Evolutionary conservation across 2,329 filamentous ascomycete genomes (phyloP), one percentile per base, ranked within the genome.

Genomic region (Trichoderma sp.): DNA sequence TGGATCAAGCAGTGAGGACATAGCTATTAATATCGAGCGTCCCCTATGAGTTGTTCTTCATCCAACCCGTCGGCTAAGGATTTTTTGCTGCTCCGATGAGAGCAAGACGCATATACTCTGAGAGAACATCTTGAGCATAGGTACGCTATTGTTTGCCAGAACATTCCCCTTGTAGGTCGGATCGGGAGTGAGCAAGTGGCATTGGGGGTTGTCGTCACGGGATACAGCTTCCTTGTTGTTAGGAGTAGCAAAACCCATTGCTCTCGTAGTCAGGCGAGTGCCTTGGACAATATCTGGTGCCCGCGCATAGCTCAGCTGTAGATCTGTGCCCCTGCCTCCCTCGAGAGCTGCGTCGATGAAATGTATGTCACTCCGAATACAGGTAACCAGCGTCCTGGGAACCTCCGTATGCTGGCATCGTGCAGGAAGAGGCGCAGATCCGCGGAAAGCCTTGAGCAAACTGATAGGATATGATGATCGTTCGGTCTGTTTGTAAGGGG

Each of bases 121-220:
- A 83, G 14, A 81, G 74, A 5, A 76, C 77, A 73, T 87, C 85
- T 4, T 83, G 80, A 71, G 82, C 78, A 72, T 84, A 86, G 7
- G 3, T 9, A n/a, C 39, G 1, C 2, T 43, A 15, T 76, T 74
- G 0, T 79, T 68, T 0, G 86, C 80, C 21, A 86, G 74, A 0
- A 73, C 78, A 68, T 88, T 85, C 3, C 83, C 86, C 34, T 84
- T 82, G 5, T 74, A 77, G 3, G 86, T 78, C 4, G 80, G 78
- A 6, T 24, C n/a, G 11, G 21, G 47, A 3, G 18, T 21, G 43
- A 11, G 36, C 0, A 39, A 39, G 36, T 18, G 36, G 7, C 36
- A 39, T 39, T 21, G 43, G 8, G 43, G 2, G 8, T 14, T 21
- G 11, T 24, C 2, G 21, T 24, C 47, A 24, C 3, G 21, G 47